Percentiles rank a stretch among this genome's conserved stretches.
These are phyloP conservation scores for Citrus reticulata DNA, from an alignment of 345 rosid species.

Conservation along the genomic window DNA sequence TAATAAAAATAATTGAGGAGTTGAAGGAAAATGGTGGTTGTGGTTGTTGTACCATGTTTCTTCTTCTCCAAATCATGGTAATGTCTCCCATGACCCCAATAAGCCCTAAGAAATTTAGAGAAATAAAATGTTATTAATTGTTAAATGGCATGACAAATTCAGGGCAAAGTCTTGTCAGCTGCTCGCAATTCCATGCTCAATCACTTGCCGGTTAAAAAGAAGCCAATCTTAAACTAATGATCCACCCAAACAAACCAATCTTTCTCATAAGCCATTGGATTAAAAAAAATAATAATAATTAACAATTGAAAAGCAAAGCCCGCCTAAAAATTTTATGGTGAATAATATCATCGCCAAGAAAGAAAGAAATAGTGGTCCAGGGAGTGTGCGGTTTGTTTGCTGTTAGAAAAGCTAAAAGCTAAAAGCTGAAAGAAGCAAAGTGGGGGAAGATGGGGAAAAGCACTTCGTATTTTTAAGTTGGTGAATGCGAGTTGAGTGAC, in stretches of 20 bases:
- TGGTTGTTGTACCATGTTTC: constrained; percentile 21
- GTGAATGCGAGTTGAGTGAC: constrained; percentile 6
- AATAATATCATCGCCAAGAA: too few relatives aligned
- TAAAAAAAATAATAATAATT: too few relatives aligned
- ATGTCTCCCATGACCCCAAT: constrained; percentile 21
- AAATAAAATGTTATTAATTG: background rate
- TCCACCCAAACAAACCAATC: background rate
- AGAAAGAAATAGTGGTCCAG: too few relatives aligned
- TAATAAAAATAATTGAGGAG: background rate
- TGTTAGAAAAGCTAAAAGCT: background rate
- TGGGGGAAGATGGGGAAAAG: constrained; percentile 8
- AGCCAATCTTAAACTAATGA: constrained; percentile 22
- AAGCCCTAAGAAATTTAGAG: too few relatives aligned
- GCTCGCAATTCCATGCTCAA: constrained; percentile 26
- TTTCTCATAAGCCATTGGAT: background rate
- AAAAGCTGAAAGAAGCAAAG: background rate
- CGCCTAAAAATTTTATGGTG: background rate
- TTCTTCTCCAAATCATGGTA: constrained; percentile 29
- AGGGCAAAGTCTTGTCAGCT: background rate
- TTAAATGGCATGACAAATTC: background rate
- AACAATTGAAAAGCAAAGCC: background rate
- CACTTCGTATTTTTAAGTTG: background rate
- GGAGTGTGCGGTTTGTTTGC: background rate
- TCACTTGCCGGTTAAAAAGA: constrained; percentile 43
- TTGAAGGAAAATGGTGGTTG: background rate